These are phyloP conservation scores for Bipolaris gigantea DNA, from an alignment of 2,329 filamentous ascomycete genomes.

Conservation along the genomic window DNA sequence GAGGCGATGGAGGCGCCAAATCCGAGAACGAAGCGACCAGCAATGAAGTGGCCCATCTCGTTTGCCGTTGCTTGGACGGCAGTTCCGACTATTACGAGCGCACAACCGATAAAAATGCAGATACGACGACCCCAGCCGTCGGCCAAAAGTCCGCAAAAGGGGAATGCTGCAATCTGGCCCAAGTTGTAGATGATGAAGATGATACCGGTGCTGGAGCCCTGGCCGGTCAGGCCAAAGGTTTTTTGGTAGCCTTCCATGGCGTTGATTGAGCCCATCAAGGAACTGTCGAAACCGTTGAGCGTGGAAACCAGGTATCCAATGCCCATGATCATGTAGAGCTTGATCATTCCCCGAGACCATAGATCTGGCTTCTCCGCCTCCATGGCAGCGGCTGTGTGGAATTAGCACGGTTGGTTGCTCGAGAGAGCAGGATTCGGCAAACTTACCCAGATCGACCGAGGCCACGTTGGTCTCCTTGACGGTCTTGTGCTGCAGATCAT, in stretches of 20 bases:
- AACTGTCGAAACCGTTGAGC: conserved; percentile 43
- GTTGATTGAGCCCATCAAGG: conserved; percentile 55
- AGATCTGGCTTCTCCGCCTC: conserved; percentile 39
- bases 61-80: conserved; percentile 56
- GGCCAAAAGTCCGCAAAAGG: conserved; percentile 47
- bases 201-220: conserved; percentile 54
- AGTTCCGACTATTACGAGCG: conserved; percentile 57
- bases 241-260: conserved; percentile 56
- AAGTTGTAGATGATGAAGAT: conserved; percentile 52
- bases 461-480: conserved; percentile 36
- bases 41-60: conserved; percentile 57
- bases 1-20: conserved; percentile 59
- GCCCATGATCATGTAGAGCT: conserved; percentile 41
- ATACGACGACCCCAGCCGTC: conserved; percentile 54
- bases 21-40: conserved; percentile 45
- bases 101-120: conserved; percentile 60
- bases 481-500: conserved; percentile 23
- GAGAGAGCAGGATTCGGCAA: neutral
- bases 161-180: conserved; percentile 56
- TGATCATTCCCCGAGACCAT: conserved; percentile 35
- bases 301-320: conserved; percentile 42
- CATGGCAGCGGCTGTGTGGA: conserved; percentile 30
- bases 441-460: conserved; percentile 36
- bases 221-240: conserved; percentile 53
- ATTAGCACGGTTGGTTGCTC: conserved; percentile 10